phyloP scores from a whole-genome alignment of 192 early-diverging fungal genomes.

The Coemansia sp. region DNA sequence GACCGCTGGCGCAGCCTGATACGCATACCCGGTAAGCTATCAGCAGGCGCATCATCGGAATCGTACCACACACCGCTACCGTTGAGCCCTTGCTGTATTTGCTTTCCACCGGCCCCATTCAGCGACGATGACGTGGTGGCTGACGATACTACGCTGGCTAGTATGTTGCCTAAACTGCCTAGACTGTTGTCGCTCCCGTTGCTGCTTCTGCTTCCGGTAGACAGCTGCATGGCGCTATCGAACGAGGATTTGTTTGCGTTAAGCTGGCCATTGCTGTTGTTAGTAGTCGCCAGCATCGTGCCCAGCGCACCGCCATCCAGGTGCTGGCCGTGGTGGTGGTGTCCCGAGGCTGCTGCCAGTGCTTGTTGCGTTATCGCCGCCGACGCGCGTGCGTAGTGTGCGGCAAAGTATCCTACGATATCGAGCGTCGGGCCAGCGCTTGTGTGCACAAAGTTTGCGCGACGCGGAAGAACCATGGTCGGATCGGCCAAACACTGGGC shows the following conservation, averaged over 20 bases:
- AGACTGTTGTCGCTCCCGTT: background rate
- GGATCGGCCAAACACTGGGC: conserved; percentile 15
- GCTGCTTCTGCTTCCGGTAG: background rate
- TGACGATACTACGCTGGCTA: conserved; percentile 1
- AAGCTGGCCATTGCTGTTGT: too few species aligned
- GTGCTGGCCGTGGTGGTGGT: background rate
- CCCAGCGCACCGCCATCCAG: too few species aligned
- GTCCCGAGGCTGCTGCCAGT: background rate
- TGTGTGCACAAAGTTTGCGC: conserved; percentile 48
- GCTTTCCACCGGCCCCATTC: background rate
- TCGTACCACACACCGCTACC: conserved; percentile 8
- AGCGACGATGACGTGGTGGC: background rate
- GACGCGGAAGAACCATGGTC: conserved; percentile 15
- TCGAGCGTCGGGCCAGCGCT: conserved; percentile 43
- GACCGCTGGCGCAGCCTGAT: conserved; percentile 33
- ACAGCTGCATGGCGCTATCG: background rate
- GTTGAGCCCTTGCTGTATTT: background rate
- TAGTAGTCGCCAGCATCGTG: too few species aligned
- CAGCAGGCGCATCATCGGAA: conserved; percentile 7
- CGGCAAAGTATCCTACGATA: conserved; percentile 13
- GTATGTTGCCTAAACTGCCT: background rate
- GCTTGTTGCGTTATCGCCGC: background rate
- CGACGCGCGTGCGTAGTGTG: background rate
- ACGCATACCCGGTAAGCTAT: conserved; percentile 26
- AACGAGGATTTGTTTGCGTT: background rate